Conservation (phyloP, 1,139 yeast genomes). For the Pichia sp. region DNA sequence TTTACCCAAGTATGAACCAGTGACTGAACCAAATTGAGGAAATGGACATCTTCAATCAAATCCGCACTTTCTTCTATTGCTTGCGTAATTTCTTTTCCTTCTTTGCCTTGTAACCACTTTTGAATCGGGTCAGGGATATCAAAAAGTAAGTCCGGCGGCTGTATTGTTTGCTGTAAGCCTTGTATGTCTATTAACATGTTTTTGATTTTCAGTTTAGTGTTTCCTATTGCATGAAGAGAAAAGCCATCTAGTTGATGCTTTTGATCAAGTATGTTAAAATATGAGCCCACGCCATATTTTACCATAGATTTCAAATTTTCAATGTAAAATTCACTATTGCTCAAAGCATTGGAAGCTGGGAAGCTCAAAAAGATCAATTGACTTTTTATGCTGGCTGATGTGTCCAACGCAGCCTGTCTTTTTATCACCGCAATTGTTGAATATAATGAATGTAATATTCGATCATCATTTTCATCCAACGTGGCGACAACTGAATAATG, state of each 20-base stretch:
- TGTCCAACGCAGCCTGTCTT: neutral
- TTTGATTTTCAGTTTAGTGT: conserved; percentile 58
- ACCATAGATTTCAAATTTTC: conserved; percentile 59
- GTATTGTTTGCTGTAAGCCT: conserved; percentile 64
- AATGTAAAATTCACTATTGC: conserved; percentile 3
- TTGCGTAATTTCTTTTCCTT: neutral
- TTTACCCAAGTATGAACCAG: conserved; percentile 71
- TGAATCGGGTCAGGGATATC: conserved; percentile 52
- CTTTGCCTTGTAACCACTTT: conserved; percentile 33
- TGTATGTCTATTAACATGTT: conserved; percentile 67
- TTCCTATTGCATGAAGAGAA: conserved; percentile 35
- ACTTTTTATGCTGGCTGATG: neutral
- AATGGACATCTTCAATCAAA: conserved; percentile 45
- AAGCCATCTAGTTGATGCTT: conserved; percentile 12
- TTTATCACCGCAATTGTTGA: conserved; percentile 11
- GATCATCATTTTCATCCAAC: conserved; percentile 1
- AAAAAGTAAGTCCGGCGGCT: conserved; percentile 58
- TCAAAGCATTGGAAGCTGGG: conserved; percentile 2
- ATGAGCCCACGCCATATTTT: conserved; percentile 50
- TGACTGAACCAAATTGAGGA: conserved; percentile 62
- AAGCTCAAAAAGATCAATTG: conserved; percentile 9
- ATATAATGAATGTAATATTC: neutral
- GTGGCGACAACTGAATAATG: neutral
- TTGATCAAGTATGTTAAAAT: conserved; percentile 38
- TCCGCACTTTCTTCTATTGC: conserved; percentile 29